phyloP scores from a whole-genome alignment of 2,329 filamentous ascomycete species.

The Aureobasidium lini region DNA sequence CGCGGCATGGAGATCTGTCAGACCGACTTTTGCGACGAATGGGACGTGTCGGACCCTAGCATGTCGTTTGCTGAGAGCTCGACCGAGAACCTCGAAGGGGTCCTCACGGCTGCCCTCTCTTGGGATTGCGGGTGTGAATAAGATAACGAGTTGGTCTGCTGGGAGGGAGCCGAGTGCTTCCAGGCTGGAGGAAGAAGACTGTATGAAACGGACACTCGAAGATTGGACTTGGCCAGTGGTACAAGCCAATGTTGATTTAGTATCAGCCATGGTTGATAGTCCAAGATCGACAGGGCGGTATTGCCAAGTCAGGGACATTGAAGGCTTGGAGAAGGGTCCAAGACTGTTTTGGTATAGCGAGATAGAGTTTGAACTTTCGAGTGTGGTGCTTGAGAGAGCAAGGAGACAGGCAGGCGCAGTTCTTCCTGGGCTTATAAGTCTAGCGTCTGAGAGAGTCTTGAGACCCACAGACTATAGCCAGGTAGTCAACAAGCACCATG shows the following conservation, averaged over 20 bases:
- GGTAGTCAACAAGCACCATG: not conserved
- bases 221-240: not conserved
- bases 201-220: constrained; percentile 7
- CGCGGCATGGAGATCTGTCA: constrained; percentile 55
- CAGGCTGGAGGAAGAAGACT: not conserved
- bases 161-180: constrained; percentile 20
- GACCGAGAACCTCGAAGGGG: constrained; percentile 65
- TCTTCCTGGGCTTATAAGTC: not conserved
- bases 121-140: constrained; percentile 37
- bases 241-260: not conserved
- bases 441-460: not conserved
- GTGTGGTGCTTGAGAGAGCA: not conserved
- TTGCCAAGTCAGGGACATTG: constrained; percentile 3
- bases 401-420: not conserved
- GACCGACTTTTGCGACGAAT: constrained; percentile 56
- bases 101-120: constrained; percentile 38
- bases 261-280: not conserved
- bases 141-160: constrained; percentile 33
- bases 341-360: not conserved
- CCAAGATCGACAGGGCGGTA: not conserved
- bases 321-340: not conserved
- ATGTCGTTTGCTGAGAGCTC: constrained; percentile 53
- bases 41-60: constrained; percentile 62
- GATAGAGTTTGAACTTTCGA: not conserved
- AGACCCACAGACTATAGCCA: not conserved